Percentiles rank a stretch among this genome's conserved stretches.
Evolutionary conservation across 2,329 filamentous ascomycete genomes (phyloP).

Genomic region (Neonectria ditissima): DNA sequence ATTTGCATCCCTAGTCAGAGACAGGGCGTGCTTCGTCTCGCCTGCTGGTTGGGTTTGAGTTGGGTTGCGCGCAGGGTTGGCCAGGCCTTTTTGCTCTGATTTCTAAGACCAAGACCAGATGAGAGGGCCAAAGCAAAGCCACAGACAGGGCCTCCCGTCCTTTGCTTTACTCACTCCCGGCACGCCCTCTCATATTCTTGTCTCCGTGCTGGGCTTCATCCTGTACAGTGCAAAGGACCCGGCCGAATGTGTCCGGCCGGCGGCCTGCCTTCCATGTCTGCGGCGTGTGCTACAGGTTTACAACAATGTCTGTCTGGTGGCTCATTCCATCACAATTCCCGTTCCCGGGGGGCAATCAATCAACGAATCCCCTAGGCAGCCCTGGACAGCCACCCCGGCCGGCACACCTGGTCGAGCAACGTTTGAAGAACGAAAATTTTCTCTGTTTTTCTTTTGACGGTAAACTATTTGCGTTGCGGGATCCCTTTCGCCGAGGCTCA

Average conservation of each 20-base stretch:
- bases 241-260: conserved; percentile 36
- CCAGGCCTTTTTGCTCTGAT: conserved; percentile 18
- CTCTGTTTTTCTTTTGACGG: conserved; percentile 26
- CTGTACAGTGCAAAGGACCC: conserved; percentile 16
- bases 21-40: conserved; percentile 18
- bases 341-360: conserved; percentile 39
- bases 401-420: conserved; percentile 36
- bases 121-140: conserved; percentile 14
- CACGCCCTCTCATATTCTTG: conserved; percentile 23
- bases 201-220: neutral
- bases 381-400: conserved; percentile 22
- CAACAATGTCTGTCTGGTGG: conserved; percentile 16
- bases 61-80: conserved; percentile 19
- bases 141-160: conserved; percentile 11
- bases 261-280: conserved; percentile 26
- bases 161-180: conserved; percentile 17
- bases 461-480: conserved; percentile 15
- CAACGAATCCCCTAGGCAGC: conserved; percentile 24
- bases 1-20: conserved; percentile 15
- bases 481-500: conserved; percentile 26
- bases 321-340: conserved; percentile 36
- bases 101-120: conserved; percentile 13
- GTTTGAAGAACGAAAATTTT: conserved; percentile 32
- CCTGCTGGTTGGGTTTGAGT: conserved; percentile 17
- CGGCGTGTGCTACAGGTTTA: conserved; percentile 4